These are phyloP conservation scores for Marsdenia floribunda DNA, from an alignment of 257 asterid genomes.

Conservation along the genomic window DNA sequence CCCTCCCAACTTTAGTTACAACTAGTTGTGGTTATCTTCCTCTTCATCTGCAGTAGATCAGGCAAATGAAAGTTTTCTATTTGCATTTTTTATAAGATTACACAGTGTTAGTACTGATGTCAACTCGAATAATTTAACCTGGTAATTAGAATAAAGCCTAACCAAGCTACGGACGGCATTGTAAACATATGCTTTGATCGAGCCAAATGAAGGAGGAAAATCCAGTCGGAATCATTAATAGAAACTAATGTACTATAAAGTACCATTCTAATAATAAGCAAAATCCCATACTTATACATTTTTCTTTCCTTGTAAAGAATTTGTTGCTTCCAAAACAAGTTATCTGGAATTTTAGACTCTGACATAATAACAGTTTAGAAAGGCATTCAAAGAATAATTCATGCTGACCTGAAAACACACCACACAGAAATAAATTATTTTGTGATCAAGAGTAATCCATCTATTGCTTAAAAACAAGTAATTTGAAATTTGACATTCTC, in stretches of 20 bases:
- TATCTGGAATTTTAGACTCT: neutral
- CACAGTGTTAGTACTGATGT: neutral
- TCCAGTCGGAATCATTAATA: neutral
- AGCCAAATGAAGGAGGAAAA: constrained; percentile 2
- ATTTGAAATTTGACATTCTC: neutral
- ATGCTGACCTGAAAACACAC: neutral
- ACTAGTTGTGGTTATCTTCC: neutral
- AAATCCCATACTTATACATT: neutral
- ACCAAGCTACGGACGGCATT: neutral
- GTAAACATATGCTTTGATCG: neutral
- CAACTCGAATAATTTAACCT: neutral
- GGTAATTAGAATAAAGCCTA: neutral
- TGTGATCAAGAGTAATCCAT: neutral
- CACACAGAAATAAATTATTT: no score
- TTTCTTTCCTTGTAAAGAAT: neutral
- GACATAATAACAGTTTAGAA: neutral
- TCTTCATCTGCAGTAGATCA: neutral
- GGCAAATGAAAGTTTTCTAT: neutral
- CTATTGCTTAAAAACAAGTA: neutral
- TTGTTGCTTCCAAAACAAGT: neutral
- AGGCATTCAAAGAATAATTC: constrained; percentile 1
- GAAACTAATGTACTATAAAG: neutral
- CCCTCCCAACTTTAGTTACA: neutral
- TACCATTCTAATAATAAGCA: neutral
- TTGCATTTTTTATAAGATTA: neutral